Evolutionary conservation across 2,329 filamentous ascomycete genomes (phyloP).

Genomic region (Onygenales sp.): DNA sequence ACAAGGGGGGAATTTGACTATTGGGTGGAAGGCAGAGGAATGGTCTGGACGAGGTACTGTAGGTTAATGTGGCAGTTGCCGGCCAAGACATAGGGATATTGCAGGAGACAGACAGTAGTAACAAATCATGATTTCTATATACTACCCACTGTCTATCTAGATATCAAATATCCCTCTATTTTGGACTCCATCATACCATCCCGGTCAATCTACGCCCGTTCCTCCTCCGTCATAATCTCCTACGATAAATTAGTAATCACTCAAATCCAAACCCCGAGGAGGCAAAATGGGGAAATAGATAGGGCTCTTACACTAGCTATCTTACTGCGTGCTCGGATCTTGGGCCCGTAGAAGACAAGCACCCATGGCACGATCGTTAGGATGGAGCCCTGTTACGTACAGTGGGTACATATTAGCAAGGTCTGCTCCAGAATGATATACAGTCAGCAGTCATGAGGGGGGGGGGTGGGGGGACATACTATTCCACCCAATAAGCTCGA

Average conservation of each 20-base stretch:
- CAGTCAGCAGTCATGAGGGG: slow-evolving; percentile 7
- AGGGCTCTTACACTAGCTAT: slow-evolving; percentile 53
- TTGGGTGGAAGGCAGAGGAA: too few species aligned
- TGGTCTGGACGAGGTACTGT: too few species aligned
- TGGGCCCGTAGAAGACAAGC: slow-evolving; percentile 66
- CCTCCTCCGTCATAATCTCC: slow-evolving; percentile 8
- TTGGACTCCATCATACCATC: too few species aligned
- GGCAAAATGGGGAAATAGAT: slow-evolving; percentile 10
- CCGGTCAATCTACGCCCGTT: not conserved
- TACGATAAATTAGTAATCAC: not conserved
- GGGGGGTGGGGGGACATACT: slow-evolving; percentile 27
- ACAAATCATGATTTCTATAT: too few species aligned
- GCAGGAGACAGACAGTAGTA: too few species aligned
- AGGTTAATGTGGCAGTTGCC: too few species aligned
- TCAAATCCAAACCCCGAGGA: not conserved
- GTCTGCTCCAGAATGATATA: too few species aligned
- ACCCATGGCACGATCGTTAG: slow-evolving; percentile 83
- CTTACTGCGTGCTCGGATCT: slow-evolving; percentile 64
- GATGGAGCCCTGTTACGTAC: slow-evolving; percentile 34
- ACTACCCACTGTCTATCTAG: too few species aligned
- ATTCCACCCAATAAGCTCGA: slow-evolving; percentile 69
- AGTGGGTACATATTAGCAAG: not conserved
- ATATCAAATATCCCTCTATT: too few species aligned
- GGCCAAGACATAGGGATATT: too few species aligned
- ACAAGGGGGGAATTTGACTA: not conserved